A percentile compares a stretch with the other conserved stretches of the same genome.
phyloP scores from a whole-genome alignment of 2,329 filamentous ascomycete genomes.

The Xylariaceae sp. region DNA sequence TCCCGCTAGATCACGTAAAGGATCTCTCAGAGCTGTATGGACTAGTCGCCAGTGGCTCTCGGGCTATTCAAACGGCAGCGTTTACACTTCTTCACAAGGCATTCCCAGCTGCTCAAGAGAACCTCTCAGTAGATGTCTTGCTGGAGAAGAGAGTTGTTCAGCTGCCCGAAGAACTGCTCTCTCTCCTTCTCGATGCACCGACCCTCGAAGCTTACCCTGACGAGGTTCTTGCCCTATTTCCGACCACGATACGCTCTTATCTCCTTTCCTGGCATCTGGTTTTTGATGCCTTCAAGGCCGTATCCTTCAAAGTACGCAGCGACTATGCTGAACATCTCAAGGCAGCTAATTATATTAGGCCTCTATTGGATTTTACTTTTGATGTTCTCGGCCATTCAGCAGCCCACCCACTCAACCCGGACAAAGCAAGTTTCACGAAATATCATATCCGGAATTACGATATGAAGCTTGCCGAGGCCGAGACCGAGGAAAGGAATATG shows the following conservation, averaged over 20 bases:
- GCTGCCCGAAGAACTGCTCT: constrained; percentile 83
- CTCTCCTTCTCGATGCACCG: constrained; percentile 78
- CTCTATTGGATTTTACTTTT: constrained; percentile 78
- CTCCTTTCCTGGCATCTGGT: constrained; percentile 87
- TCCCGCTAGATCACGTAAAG: constrained; percentile 63
- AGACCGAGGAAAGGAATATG: constrained; percentile 70
- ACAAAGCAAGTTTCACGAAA: constrained; percentile 63
- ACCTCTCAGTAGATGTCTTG: constrained; percentile 77
- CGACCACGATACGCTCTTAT: constrained; percentile 73
- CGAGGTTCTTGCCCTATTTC: constrained; percentile 68
- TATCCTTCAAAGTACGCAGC: constrained; percentile 79
- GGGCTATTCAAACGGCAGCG: constrained; percentile 75
- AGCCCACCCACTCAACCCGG: constrained; percentile 73
- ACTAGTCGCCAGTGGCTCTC: constrained; percentile 74
- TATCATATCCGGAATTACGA: constrained; percentile 61
- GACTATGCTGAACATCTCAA: constrained; percentile 83
- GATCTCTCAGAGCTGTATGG: constrained; percentile 72
- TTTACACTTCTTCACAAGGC: constrained; percentile 79
- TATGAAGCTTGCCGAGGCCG: constrained; percentile 54
- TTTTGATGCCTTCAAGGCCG: constrained; percentile 79
- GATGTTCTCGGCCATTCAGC: constrained; percentile 81
- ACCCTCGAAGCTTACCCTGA: constrained; percentile 69
- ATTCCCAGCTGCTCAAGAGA: constrained; percentile 77
- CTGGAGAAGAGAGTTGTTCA: constrained; percentile 71
- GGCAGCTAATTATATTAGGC: constrained; percentile 66